Percentiles rank a stretch among this genome's conserved stretches.
Conservation (phyloP, 345 rosid genomes). For the Corchorus capsularis region DNA sequence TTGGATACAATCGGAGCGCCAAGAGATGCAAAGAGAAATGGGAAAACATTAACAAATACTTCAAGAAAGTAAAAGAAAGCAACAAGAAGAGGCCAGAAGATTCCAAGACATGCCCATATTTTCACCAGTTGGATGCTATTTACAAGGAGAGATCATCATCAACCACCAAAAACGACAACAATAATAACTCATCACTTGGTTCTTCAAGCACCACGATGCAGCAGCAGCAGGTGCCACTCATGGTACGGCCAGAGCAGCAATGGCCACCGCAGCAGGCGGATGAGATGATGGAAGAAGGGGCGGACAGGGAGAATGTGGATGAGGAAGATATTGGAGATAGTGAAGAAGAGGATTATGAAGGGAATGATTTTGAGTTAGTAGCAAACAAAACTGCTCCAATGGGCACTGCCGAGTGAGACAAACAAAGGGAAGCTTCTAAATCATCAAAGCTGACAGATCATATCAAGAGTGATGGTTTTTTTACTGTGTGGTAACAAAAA, state of each 20-base stretch:
- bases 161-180: background rate
- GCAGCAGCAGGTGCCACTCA: constrained; percentile 38
- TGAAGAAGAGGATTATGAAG: constrained; percentile 49
- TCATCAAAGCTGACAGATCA: background rate
- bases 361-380: constrained; percentile 56
- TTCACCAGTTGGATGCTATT: constrained; percentile 56
- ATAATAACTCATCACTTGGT: constrained; percentile 16
- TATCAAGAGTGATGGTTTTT: background rate
- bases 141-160: constrained; percentile 43
- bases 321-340: constrained; percentile 30
- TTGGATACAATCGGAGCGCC: constrained; percentile 57
- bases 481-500: constrained; percentile 2
- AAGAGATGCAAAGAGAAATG: constrained; percentile 81
- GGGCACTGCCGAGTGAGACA: constrained; percentile 28
- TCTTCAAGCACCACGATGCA: background rate
- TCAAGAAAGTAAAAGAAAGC: constrained; percentile 72
- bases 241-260: constrained; percentile 72
- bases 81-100: constrained; percentile 56
- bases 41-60: constrained; percentile 83
- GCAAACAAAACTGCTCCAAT: constrained; percentile 51
- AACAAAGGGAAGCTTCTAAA: constrained; percentile 17
- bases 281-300: constrained; percentile 28
- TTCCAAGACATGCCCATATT: constrained; percentile 73
- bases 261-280: constrained; percentile 50
- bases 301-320: constrained; percentile 27